These are phyloP conservation scores for Zymoseptoria pseudotritici DNA, from an alignment of 2,329 filamentous ascomycete genomes.

Conservation along the genomic window DNA sequence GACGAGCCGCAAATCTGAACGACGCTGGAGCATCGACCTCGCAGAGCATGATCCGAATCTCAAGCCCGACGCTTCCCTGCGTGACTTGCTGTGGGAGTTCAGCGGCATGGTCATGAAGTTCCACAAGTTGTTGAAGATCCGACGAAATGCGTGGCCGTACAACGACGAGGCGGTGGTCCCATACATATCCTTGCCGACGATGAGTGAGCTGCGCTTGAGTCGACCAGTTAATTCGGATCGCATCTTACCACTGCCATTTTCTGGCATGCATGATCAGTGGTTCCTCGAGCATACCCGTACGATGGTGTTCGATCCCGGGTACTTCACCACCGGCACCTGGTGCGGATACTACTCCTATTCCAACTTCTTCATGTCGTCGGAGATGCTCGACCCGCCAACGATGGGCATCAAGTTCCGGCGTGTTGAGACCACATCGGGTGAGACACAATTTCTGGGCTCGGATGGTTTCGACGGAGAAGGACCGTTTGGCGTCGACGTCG, in stretches of 20 bases:
- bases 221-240: not conserved
- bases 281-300: constrained; percentile 1
- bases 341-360: constrained; percentile 8
- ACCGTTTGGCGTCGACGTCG: constrained; percentile 2
- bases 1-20: not conserved
- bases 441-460: not conserved
- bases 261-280: constrained; percentile 4
- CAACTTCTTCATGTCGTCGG: constrained; percentile 1
- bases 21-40: not conserved
- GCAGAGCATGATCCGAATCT: not conserved
- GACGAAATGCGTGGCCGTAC: constrained; percentile 3
- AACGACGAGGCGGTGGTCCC: constrained; percentile 3
- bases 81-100: constrained; percentile 2
- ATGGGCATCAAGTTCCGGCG: constrained; percentile 2
- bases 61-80: not conserved
- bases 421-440: not conserved
- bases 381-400: constrained; percentile 8
- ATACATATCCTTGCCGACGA: constrained; percentile 1
- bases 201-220: not conserved
- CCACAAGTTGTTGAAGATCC: not conserved
- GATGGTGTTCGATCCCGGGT: not conserved
- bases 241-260: constrained; percentile 3
- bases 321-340: constrained; percentile 6
- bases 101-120: constrained; percentile 3
- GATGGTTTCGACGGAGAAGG: constrained; percentile 7